Base-by-base conservation (phyloP, 257 asterid genomes). In the Lantana camara region DNA sequence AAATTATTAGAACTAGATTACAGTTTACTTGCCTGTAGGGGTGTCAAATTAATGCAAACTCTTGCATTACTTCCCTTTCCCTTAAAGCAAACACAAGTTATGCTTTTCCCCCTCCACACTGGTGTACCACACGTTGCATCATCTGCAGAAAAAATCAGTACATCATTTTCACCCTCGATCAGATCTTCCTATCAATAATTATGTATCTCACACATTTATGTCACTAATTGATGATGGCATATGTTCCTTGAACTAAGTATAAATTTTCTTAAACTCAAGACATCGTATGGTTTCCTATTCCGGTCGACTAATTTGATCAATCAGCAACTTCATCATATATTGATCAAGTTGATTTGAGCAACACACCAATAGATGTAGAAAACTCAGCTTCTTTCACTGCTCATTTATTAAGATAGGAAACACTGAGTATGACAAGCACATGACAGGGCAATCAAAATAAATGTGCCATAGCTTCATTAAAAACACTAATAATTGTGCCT, bases 31-130 rank as follows among this genome's bases (percentile, higher is more conserved):
- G 79, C 96, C 90, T 89, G 89, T 47, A 57, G 45, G 21, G 92
- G 89, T 38, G 90, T 86, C 70, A 84, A 72, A 63, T 75, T 84
- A 57, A 84, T 59, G 81, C 81, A 84, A 61, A 80, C 57, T 5
- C 83, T 78, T 11, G 70, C 73, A 64, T 57, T 47, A 67, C 46
- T 66, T 71, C 90, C 96, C 77, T 80, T 84, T 41, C 77, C 64
- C 75, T 82, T 86, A 72, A 89, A 86, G 87, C 96, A 89, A 77
- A 89, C 93, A 75, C 92, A 89, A 38, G 95, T 80, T 49, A 84
- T 75, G 71, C 83, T 67, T 69, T 77, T 89, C 53, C 87, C 89
- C 84, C 76, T 83, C 88, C 96, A 82, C 58, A 73, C 59, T 7
- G 89, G 85, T 16, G 79, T 38, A 15, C 77, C 75, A 50, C 88